Evolutionary conservation across 2,329 filamentous ascomycete genomes (phyloP).

Genomic region (Arachnopeziza araneosa): DNA sequence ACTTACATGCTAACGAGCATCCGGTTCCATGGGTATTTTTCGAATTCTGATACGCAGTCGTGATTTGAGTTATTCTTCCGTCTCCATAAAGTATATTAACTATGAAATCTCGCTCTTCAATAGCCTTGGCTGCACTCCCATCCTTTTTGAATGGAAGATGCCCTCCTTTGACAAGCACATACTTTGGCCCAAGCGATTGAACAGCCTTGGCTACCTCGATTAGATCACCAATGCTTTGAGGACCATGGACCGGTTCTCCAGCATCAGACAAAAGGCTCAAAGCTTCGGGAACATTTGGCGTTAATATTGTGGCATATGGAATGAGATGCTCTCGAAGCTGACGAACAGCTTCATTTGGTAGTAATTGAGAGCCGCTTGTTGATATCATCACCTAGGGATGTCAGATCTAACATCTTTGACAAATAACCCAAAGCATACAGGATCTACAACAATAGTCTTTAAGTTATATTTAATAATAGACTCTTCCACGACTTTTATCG

Average conservation of each 20-base stretch:
- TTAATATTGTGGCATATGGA: slow-evolving; percentile 62
- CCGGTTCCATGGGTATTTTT: slow-evolving; percentile 91
- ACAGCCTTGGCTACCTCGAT: slow-evolving; percentile 62
- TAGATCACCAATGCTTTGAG: slow-evolving; percentile 58
- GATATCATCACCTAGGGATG: slow-evolving; percentile 77
- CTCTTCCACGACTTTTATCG: slow-evolving; percentile 62
- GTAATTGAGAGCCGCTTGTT: slow-evolving; percentile 67
- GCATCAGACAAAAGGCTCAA: slow-evolving; percentile 54
- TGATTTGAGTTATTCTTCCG: slow-evolving; percentile 52
- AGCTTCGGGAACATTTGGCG: slow-evolving; percentile 75
- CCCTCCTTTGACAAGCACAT: slow-evolving; percentile 85
- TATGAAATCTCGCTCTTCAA: slow-evolving; percentile 59
- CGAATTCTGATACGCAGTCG: slow-evolving; percentile 65
- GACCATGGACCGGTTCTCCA: slow-evolving; percentile 37
- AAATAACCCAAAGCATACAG: slow-evolving; percentile 44
- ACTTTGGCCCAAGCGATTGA: slow-evolving; percentile 64
- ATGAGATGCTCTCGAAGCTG: slow-evolving; percentile 56
- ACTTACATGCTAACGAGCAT: slow-evolving; percentile 82
- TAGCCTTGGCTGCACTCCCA: slow-evolving; percentile 49
- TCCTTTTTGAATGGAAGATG: slow-evolving; percentile 73
- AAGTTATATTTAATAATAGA: slow-evolving; percentile 54
- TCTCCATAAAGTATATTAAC: slow-evolving; percentile 72
- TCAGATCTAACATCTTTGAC: slow-evolving; percentile 7
- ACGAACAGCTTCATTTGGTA: slow-evolving; percentile 59
- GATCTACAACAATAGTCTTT: slow-evolving; percentile 62